Conservation (phyloP, 805 yeast species). For the Kazachstania taianensis region DNA sequence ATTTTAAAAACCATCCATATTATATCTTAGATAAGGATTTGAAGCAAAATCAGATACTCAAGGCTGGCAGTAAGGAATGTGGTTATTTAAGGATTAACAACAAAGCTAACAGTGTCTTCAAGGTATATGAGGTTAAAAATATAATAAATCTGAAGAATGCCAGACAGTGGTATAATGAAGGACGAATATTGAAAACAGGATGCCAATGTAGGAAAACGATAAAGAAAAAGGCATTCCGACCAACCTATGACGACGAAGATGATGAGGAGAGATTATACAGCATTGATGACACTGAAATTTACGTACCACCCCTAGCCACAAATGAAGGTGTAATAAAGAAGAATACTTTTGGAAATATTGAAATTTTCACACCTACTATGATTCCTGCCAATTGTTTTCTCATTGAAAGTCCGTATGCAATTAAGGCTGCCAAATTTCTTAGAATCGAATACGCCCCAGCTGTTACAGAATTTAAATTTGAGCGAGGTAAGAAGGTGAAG, state of each 20-base stretch:
- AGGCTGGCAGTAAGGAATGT: constrained; percentile 50
- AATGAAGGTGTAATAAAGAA: constrained; percentile 54
- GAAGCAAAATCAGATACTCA: constrained; percentile 58
- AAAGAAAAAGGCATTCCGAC: constrained; percentile 28
- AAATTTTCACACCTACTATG: constrained; percentile 69
- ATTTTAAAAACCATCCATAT: constrained; percentile 78
- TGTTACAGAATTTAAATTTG: constrained; percentile 77
- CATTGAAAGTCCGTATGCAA: constrained; percentile 43
- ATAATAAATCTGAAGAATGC: constrained; percentile 61
- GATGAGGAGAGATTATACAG: constrained; percentile 67
- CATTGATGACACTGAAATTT: constrained; percentile 65
- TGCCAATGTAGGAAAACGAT: constrained; percentile 48
- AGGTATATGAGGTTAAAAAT: constrained; percentile 59
- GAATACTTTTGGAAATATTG: constrained; percentile 77
- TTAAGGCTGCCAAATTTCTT: constrained; percentile 60
- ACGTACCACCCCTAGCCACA: constrained; percentile 51
- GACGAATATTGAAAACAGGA: constrained; percentile 65
- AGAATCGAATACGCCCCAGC: constrained; percentile 80
- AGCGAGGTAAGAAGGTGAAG: constrained; percentile 37
- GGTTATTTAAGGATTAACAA: constrained; percentile 53
- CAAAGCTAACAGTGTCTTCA: constrained; percentile 32
- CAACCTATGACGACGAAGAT: constrained; percentile 38
- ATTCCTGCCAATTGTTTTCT: constrained; percentile 70
- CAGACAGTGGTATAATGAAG: constrained; percentile 77
- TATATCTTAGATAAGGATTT: constrained; percentile 74